A percentile compares a stretch with the other conserved stretches of the same genome.
phyloP scores from a whole-genome alignment of 768 basidiomycete species.

The Clavaria fumosa region DNA sequence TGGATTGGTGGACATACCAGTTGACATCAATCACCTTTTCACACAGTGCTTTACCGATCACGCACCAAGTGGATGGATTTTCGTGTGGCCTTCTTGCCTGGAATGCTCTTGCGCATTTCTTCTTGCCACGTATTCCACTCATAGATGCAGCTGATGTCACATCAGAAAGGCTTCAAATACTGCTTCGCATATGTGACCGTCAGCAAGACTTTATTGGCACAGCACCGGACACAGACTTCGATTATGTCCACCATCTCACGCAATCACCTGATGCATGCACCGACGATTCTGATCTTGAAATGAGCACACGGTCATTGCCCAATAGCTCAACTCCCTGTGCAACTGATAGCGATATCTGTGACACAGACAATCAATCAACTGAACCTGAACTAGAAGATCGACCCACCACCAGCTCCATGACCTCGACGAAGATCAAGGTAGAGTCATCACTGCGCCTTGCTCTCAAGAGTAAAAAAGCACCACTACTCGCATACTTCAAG shows the following conservation, averaged over 20 bases:
- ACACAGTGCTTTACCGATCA: slow-evolving; percentile 7
- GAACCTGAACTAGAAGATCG: neutral
- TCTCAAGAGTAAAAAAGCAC: neutral
- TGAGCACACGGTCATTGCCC: too few relatives aligned
- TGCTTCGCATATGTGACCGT: slow-evolving; percentile 6
- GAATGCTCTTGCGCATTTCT: slow-evolving; percentile 9
- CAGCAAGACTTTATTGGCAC: slow-evolving; percentile 4
- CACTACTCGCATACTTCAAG: slow-evolving; percentile 4
- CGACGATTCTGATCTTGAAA: too few relatives aligned
- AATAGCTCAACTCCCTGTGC: too few relatives aligned
- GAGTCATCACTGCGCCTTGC: slow-evolving; percentile 1
- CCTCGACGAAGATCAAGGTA: neutral
- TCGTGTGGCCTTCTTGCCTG: slow-evolving; percentile 13
- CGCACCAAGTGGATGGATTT: slow-evolving; percentile 10
- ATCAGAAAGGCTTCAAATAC: slow-evolving; percentile 8
- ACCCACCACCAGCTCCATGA: neutral
- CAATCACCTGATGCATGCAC: neutral
- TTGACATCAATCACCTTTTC: slow-evolving; percentile 9
- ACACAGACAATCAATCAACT: neutral
- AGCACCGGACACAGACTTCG: neutral
- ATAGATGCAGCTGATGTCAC: slow-evolving; percentile 1
- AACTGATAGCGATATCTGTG: too few relatives aligned
- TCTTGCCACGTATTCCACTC: neutral
- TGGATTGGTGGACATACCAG: slow-evolving; percentile 12
- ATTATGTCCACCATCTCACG: neutral